Evolutionary conservation across 495 filamentous ascomycete species (phyloP), one percentile per base, ranked within the genome.

Genomic region (Melanomma pulvis-pyrius): DNA sequence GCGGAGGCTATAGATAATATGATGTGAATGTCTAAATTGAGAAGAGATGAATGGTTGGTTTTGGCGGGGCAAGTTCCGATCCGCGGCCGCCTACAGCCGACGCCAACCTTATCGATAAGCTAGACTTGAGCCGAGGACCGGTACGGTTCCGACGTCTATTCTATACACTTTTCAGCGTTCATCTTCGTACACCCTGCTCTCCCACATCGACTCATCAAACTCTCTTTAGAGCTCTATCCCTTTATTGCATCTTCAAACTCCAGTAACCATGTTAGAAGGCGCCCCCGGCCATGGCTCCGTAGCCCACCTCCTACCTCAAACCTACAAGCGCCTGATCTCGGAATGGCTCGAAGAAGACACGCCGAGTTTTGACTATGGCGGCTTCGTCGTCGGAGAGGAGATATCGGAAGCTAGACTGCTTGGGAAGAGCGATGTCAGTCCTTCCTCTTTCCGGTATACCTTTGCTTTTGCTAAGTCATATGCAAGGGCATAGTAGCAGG

Each of bases 291-390:
- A 92, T 75, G 92, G 93, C 72, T 84, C 86, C 51, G 81, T 90
- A 17, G 86, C 89, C 49, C 87, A 96, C 73, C 86, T 98, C 48
- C 87, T 98, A 1, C 93, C 93, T 0, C 83, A 82, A 19, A 89
- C 87, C 39, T 96, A 92, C 85, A 94, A 94, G 72, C 81, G 87
- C 30, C 83, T 88, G 55, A 85, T 98, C 57, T 82, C 89, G 1
- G 75, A 83, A 59, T 98, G 96, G 96, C 87, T 96, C 5, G 88
- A 91, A 63, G 94, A 98, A 78, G 94, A 98, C 79, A 93, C 92
- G 24, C 94, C 94, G 1, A 92, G 91, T 32, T 93, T 96, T 75
- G 94, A 98, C 79, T 96, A 97, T 74, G 96, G 92, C 68, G 94
- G 94, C 44, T 98, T 96, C 73, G 94, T 98, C 9, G 94, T 98